phyloP scores from a whole-genome alignment of 495 filamentous ascomycete species.

The Aspergillus homomorphus region DNA sequence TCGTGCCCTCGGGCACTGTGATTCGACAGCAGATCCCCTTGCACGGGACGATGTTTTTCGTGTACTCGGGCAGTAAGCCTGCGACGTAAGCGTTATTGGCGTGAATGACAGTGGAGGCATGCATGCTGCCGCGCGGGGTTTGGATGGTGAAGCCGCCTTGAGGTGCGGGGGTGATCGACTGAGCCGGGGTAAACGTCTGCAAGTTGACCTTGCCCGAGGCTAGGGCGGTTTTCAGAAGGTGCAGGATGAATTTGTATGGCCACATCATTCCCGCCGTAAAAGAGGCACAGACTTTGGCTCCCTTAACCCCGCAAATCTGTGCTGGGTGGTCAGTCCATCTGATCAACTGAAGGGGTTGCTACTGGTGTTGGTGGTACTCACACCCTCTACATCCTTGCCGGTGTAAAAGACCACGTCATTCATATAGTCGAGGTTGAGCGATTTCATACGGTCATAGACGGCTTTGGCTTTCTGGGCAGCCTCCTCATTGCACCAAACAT shows the following conservation, averaged over 20 bases:
- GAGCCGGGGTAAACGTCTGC: conserved; percentile 58
- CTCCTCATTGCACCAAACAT: conserved; percentile 36
- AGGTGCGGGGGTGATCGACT: conserved; percentile 30
- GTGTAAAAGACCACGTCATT: conserved; percentile 29
- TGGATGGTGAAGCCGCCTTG: conserved; percentile 44
- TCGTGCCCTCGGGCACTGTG: conserved; percentile 58
- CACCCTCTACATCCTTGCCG: conserved; percentile 28
- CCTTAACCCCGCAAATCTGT: conserved; percentile 31
- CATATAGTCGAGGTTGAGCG: conserved; percentile 26
- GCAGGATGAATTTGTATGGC: conserved; percentile 61
- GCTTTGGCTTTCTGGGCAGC: conserved; percentile 28
- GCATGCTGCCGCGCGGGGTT: conserved; percentile 54
- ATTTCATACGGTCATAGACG: conserved; percentile 27
- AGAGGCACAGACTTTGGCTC: conserved; percentile 29
- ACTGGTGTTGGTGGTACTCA: neutral
- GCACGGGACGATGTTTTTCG: conserved; percentile 59
- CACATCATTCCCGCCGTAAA: conserved; percentile 58
- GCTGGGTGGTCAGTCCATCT: neutral
- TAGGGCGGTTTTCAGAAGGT: conserved; percentile 54
- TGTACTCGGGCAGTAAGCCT: conserved; percentile 52
- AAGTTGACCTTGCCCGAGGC: conserved; percentile 52
- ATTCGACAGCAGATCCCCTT: conserved; percentile 61
- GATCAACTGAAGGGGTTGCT: neutral
- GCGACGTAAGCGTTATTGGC: conserved; percentile 75
- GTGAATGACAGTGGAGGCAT: conserved; percentile 53